Evolutionary conservation across 495 filamentous ascomycete species (phyloP), one percentile per base, ranked within the genome.

Genomic region (Penicillium parvum): DNA sequence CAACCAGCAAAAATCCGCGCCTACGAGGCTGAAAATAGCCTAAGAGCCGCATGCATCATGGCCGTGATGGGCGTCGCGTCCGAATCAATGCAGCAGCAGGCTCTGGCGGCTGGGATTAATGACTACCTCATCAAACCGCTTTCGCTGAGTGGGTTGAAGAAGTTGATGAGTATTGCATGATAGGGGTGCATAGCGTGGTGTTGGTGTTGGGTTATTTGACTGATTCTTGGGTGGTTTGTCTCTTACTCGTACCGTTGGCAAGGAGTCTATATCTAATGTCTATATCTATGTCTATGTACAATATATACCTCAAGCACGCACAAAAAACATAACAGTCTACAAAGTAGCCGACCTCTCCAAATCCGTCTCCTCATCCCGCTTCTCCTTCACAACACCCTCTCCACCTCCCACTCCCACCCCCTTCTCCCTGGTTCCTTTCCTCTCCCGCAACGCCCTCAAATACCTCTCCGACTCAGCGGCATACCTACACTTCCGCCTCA

Each of bases 401-500:
- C n/a, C n/a, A n/a, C n/a, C n/a, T n/a, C n/a, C n/a, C n/a, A n/a
- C n/a, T n/a, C n/a, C n/a, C n/a, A n/a, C n/a, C n/a, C n/a, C n/a
- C n/a, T n/a, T n/a, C n/a, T n/a, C n/a, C n/a, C n/a, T n/a, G n/a
- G n/a, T n/a, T n/a, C n/a, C n/a, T n/a, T n/a, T n/a, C n/a, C n/a
- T n/a, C n/a, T n/a, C n/a, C n/a, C n/a, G n/a, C n/a, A n/a, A n/a
- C n/a, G n/a, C n/a, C n/a, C n/a, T n/a, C n/a, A n/a, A n/a, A n/a
- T n/a, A n/a, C n/a, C n/a, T n/a, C n/a, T 41, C 26, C 20, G 38
- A 49, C 33, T 46, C 39, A 5, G 49, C 80, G 6, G 84, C 76
- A 50, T 77, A 89, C 65, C 79, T 82, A 69, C 85, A 88, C 28
- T 63, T 68, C 50, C 65, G 60, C 2, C 84, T 68, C 43, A 89